A percentile compares a stretch with the other conserved stretches of the same genome.
Evolutionary conservation across 768 basidiomycete genomes (phyloP).

Genomic region (Grammothele lineata): DNA sequence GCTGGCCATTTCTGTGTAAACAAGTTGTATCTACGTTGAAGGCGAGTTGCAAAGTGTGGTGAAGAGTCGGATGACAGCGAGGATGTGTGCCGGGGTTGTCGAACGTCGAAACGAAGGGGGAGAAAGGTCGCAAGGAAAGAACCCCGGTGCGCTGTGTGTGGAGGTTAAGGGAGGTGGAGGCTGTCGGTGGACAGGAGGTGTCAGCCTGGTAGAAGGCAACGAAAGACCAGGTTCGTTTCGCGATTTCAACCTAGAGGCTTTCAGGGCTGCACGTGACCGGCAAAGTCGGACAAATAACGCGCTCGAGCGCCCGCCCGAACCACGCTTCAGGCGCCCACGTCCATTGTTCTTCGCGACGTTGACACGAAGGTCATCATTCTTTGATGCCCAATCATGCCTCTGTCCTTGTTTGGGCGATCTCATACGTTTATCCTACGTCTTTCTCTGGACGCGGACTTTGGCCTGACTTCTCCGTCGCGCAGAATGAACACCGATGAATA

Average conservation of each 20-base stretch:
- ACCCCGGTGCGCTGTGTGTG: constrained; percentile 26
- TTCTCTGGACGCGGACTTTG: too few species aligned
- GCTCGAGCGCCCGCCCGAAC: constrained; percentile 12
- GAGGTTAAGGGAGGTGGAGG: constrained; percentile 19
- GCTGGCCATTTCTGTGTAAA: constrained; percentile 45
- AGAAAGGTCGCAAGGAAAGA: constrained; percentile 25
- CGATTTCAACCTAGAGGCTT: constrained; percentile 21
- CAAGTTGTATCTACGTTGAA: constrained; percentile 14
- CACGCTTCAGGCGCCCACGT: background rate
- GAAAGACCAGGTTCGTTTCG: constrained; percentile 24
- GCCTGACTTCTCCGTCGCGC: too few species aligned
- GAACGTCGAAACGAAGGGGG: constrained; percentile 23
- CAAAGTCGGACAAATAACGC: constrained; percentile 28
- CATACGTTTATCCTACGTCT: constrained; percentile 8
- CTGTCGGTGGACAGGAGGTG: constrained; percentile 22
- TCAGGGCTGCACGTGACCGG: constrained; percentile 36
- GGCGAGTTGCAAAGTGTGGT: constrained; percentile 14
- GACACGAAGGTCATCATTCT: constrained; percentile 14
- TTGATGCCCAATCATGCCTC: constrained; percentile 12
- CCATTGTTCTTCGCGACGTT: constrained; percentile 6
- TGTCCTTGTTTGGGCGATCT: constrained; percentile 2
- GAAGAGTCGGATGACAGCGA: constrained; percentile 19
- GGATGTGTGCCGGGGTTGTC: constrained; percentile 12
- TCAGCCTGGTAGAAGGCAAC: constrained; percentile 32
- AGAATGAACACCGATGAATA: too few species aligned